These are phyloP conservation scores for Pulveroboletus sp. DNA, from an alignment of 1,284 basidiomycete genomes.

Conservation along the genomic window DNA sequence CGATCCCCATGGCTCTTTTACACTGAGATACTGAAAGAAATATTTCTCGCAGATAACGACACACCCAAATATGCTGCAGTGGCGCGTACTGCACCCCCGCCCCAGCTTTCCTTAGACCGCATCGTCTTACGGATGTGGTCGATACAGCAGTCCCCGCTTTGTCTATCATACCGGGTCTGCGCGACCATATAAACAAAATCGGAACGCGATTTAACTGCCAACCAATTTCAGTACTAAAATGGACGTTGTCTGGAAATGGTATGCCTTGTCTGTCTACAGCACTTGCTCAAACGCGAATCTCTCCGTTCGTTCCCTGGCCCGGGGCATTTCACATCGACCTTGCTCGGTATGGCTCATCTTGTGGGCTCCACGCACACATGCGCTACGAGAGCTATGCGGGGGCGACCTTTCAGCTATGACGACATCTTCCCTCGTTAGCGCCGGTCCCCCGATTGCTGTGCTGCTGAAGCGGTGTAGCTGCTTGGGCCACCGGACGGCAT, in stretches of 20 bases:
- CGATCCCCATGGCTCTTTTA: not conserved
- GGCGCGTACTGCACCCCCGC: not conserved
- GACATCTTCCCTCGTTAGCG: constrained; percentile 5
- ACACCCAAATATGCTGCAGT: not conserved
- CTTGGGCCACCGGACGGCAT: constrained; percentile 19
- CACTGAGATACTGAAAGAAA: not conserved
- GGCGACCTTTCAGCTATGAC: not conserved
- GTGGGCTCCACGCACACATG: not conserved
- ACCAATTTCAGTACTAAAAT: constrained; percentile 9
- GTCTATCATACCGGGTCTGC: not conserved
- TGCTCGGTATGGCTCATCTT: not conserved
- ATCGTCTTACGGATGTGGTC: not conserved
- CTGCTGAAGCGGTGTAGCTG: constrained; percentile 24
- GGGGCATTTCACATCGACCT: not conserved
- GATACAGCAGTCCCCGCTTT: not conserved
- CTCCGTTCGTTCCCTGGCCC: not conserved
- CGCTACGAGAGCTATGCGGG: constrained; percentile 3
- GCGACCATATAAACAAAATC: constrained; percentile 9
- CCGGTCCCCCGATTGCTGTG: constrained; percentile 24
- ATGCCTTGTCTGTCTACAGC: constrained; percentile 24
- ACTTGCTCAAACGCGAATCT: not conserved
- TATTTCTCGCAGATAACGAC: not conserved
- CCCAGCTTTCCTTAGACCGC: not conserved
- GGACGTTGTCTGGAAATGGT: constrained; percentile 25
- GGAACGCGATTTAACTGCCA: constrained; percentile 2